Conservation (phyloP, 2,329 filamentous ascomycete species). For the Scorias spongiosa region DNA sequence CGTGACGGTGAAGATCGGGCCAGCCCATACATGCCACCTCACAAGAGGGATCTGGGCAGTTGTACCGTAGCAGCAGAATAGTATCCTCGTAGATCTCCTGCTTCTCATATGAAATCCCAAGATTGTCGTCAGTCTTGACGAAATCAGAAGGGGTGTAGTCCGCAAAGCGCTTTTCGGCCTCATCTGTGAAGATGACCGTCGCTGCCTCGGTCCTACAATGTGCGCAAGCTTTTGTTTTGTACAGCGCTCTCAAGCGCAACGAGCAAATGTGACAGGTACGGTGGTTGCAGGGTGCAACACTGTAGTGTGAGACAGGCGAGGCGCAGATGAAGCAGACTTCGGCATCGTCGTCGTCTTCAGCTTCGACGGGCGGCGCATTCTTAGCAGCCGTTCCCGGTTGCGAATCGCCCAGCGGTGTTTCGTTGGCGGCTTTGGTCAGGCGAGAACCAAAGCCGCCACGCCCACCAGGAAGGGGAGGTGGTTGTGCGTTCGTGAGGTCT, state of each 20-base stretch:
- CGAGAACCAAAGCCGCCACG: slow-evolving; percentile 29
- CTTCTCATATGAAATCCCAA: slow-evolving; percentile 84
- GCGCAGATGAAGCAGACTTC: slow-evolving; percentile 98
- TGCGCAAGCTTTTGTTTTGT: slow-evolving; percentile 93
- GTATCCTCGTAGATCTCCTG: slow-evolving; percentile 86
- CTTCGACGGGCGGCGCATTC: slow-evolving; percentile 1
- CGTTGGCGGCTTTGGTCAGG: slow-evolving; percentile 33
- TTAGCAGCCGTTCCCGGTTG: slow-evolving; percentile 14
- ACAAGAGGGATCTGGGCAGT: slow-evolving; percentile 75
- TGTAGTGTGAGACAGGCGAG: slow-evolving; percentile 71
- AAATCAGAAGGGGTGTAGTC: slow-evolving; percentile 66
- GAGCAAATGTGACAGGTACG: slow-evolving; percentile 93
- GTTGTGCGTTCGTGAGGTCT: slow-evolving; percentile 15
- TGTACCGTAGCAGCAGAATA: slow-evolving; percentile 74
- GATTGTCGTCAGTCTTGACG: slow-evolving; percentile 62
- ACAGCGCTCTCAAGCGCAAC: slow-evolving; percentile 76
- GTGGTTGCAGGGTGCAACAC: slow-evolving; percentile 89
- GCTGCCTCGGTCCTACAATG: slow-evolving; percentile 72
- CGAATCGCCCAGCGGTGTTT: slow-evolving; percentile 16
- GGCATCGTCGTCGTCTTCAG: slow-evolving; percentile 25
- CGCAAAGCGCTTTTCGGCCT: slow-evolving; percentile 64
- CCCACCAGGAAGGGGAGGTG: slow-evolving; percentile 23
- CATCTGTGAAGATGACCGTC: slow-evolving; percentile 85
- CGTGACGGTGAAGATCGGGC: slow-evolving; percentile 68
- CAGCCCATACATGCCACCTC: slow-evolving; percentile 73